phyloP scores from a whole-genome alignment of 2,329 filamentous ascomycete genomes.

The Stenocarpella maydis region DNA sequence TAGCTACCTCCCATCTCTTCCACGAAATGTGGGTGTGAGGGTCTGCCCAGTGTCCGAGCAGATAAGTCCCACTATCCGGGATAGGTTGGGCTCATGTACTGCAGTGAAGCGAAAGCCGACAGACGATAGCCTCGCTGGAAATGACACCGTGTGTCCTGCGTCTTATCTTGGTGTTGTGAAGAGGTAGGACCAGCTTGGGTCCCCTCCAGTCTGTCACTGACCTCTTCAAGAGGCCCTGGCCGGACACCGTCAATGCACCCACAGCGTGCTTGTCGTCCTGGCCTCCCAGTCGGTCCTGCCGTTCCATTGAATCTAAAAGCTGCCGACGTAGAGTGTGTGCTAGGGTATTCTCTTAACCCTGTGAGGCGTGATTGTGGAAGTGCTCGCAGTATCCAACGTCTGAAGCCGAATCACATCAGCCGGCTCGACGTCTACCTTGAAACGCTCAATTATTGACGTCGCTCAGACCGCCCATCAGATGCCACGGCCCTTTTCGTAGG shows the following conservation, averaged over 20 bases:
- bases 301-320: accelerated
- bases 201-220: neutral
- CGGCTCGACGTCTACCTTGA: neutral
- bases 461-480: too few species aligned
- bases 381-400: neutral
- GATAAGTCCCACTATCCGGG: too few species aligned
- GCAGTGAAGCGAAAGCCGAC: too few species aligned
- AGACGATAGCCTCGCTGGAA: too few species aligned
- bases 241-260: neutral
- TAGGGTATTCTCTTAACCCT: neutral
- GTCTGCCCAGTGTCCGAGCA: neutral
- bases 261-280: neutral
- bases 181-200: neutral
- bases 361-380: too few species aligned
- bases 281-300: accelerated
- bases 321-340: neutral
- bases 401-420: neutral
- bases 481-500: neutral
- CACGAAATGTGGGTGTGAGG: neutral
- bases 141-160: neutral
- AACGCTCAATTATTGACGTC: neutral
- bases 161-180: neutral
- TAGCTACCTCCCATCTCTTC: neutral
- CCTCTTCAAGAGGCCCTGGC: neutral
- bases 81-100: neutral